These are phyloP conservation scores for Acanthochlamys bracteata DNA, from an alignment of 106 monocot species.

Conservation along the genomic window DNA sequence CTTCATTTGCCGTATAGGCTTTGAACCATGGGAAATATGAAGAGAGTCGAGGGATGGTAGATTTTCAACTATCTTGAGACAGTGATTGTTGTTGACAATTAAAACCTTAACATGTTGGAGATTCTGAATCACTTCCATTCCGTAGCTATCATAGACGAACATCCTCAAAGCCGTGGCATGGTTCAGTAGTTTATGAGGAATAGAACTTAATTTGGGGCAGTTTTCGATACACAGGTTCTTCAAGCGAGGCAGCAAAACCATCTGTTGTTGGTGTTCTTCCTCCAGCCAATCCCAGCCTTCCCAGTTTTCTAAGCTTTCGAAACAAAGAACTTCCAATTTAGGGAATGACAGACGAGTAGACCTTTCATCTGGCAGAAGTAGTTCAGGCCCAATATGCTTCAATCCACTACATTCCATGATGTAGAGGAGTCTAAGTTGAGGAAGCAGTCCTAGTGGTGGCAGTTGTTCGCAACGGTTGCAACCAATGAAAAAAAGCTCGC, in stretches of 20 bases:
- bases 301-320: neutral
- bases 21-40: no score
- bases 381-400: neutral
- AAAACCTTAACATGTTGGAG: neutral
- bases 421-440: slow-evolving; percentile 1
- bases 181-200: slow-evolving; percentile 4
- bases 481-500: neutral
- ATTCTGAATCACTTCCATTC: neutral
- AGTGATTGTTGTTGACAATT: neutral
- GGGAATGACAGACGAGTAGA: slow-evolving; percentile 1
- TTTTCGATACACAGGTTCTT: neutral
- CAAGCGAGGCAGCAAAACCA: neutral
- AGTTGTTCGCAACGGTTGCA: neutral
- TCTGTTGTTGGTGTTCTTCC: neutral
- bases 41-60: no score
- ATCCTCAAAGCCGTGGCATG: neutral
- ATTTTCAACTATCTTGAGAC: neutral
- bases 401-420: slow-evolving; percentile 1
- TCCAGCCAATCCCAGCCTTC: slow-evolving; percentile 8
- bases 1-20: no score
- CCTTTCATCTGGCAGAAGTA: neutral
- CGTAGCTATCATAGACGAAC: neutral
- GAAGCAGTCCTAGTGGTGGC: slow-evolving; percentile 10
- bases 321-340: neutral
- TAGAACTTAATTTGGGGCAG: slow-evolving; percentile 2